Percentiles rank a stretch among this genome's conserved stretches.
Evolutionary conservation across 1,284 basidiomycete genomes (phyloP).

Genomic region (Farysia itapuensis): DNA sequence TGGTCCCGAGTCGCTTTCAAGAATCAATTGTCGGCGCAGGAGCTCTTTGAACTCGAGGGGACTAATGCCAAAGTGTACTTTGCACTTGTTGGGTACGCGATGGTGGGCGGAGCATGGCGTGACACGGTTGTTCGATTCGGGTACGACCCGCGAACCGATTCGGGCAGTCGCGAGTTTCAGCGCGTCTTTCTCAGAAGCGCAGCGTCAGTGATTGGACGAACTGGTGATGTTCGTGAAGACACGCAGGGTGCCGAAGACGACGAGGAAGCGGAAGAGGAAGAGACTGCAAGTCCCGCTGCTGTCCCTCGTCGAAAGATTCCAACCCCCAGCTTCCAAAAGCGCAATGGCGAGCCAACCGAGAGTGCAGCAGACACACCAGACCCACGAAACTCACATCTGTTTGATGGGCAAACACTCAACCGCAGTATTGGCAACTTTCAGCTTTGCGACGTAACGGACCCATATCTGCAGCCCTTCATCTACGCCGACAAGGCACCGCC

Average conservation of each 20-base stretch:
- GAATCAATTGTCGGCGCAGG: slow-evolving; percentile 74
- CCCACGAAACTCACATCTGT: slow-evolving; percentile 71
- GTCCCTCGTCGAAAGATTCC: background rate
- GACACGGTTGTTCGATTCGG: slow-evolving; percentile 83
- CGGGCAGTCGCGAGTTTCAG: slow-evolving; percentile 67
- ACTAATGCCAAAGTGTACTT: slow-evolving; percentile 61
- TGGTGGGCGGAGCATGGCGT: slow-evolving; percentile 89
- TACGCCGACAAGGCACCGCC: background rate
- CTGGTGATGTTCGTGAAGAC: background rate
- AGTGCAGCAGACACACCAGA: background rate
- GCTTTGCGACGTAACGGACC: slow-evolving; percentile 85
- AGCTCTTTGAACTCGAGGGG: slow-evolving; percentile 67
- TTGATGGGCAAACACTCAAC: slow-evolving; percentile 78
- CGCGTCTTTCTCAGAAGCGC: slow-evolving; percentile 24
- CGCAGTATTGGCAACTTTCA: slow-evolving; percentile 88
- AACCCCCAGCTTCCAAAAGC: background rate
- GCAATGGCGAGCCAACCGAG: background rate
- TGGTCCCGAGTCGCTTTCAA: slow-evolving; percentile 84
- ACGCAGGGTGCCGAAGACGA: background rate
- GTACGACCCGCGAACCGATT: slow-evolving; percentile 81
- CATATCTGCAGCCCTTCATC: slow-evolving; percentile 62
- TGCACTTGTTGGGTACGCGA: slow-evolving; percentile 70
- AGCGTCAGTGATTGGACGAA: background rate
- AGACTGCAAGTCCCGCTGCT: too few relatives aligned
- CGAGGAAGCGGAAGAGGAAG: background rate